Percentiles rank a stretch among this genome's conserved stretches.
Evolutionary conservation across 1,139 yeast genomes (phyloP).

Genomic region (Debaryomyces sp.): DNA sequence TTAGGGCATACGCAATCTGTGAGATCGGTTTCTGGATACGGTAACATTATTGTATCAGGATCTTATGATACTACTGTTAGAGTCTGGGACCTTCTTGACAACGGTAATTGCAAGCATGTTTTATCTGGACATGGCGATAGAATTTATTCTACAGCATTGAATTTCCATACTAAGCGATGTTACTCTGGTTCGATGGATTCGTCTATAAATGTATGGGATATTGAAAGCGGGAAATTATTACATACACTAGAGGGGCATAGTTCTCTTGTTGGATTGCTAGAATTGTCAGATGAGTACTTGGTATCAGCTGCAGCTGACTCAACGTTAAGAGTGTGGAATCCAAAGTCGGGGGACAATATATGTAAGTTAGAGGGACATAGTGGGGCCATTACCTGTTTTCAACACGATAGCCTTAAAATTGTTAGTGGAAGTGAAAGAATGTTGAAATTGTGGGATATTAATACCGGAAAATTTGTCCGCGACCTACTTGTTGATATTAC

Average conservation of each 20-base stretch:
- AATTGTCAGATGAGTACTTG: constrained; percentile 73
- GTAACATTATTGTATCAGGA: constrained; percentile 83
- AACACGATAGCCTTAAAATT: constrained; percentile 81
- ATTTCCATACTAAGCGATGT: constrained; percentile 73
- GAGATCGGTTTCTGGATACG: constrained; percentile 84
- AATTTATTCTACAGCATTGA: constrained; percentile 86
- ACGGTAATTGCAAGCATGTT: constrained; percentile 72
- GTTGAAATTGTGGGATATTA: constrained; percentile 82
- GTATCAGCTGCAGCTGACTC: constrained; percentile 98
- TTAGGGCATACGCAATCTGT: constrained; percentile 89
- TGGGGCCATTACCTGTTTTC: constrained; percentile 91
- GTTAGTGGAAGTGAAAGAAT: constrained; percentile 88
- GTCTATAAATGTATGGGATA: constrained; percentile 87
- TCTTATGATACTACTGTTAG: constrained; percentile 89
- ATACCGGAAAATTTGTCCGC: constrained; percentile 73
- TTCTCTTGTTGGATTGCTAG: constrained; percentile 84
- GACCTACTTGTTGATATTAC: constrained; percentile 76
- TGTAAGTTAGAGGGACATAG: constrained; percentile 82
- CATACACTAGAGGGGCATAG: constrained; percentile 81
- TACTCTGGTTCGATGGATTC: constrained; percentile 94
- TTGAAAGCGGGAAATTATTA: constrained; percentile 69
- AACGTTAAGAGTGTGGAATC: constrained; percentile 90
- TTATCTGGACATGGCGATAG: constrained; percentile 84
- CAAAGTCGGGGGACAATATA: constrained; percentile 68
- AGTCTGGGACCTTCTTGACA: constrained; percentile 82